phyloP scores from a whole-genome alignment of 768 basidiomycete genomes.

The Hypsizygus marmoreus region DNA sequence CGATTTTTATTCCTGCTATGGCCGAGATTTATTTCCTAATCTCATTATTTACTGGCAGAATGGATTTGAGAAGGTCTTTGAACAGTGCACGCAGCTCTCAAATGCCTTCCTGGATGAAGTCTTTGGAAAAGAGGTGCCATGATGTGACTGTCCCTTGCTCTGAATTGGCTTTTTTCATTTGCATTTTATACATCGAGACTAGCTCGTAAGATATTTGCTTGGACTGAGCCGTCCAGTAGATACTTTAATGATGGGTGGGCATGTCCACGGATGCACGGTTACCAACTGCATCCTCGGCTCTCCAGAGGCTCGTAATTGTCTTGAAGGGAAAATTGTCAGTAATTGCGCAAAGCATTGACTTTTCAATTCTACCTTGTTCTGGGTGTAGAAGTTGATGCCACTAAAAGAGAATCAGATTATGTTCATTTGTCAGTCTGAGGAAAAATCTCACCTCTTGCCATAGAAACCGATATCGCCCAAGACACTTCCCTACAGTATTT shows the following conservation, averaged over 20 bases:
- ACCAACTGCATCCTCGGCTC: constrained; percentile 79
- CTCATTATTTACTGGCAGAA: constrained; percentile 34
- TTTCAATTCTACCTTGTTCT: constrained; percentile 72
- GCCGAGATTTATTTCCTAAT: not conserved
- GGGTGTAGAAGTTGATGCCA: constrained; percentile 94
- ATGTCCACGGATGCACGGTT: constrained; percentile 83
- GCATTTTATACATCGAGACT: too few species aligned
- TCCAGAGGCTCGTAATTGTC: constrained; percentile 95
- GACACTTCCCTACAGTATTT: constrained; percentile 59
- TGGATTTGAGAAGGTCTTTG: constrained; percentile 77
- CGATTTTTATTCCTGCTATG: not conserved
- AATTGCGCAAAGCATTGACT: not conserved
- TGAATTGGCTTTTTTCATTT: not conserved
- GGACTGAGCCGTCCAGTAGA: too few species aligned
- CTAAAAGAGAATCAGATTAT: constrained; percentile 33
- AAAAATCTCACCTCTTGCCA: constrained; percentile 66
- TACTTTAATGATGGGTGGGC: constrained; percentile 65
- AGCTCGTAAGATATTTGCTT: too few species aligned
- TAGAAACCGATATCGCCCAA: constrained; percentile 91
- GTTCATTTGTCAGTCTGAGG: not conserved
- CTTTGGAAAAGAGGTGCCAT: constrained; percentile 28
- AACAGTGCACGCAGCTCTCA: constrained; percentile 73
- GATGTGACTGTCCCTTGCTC: not conserved
- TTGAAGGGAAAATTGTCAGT: constrained; percentile 25
- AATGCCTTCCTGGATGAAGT: constrained; percentile 80